A percentile compares a stretch with the other conserved stretches of the same genome.
Evolutionary conservation across 2,329 filamentous ascomycete species (phyloP).

Genomic region (Colletotrichum endophyticum): DNA sequence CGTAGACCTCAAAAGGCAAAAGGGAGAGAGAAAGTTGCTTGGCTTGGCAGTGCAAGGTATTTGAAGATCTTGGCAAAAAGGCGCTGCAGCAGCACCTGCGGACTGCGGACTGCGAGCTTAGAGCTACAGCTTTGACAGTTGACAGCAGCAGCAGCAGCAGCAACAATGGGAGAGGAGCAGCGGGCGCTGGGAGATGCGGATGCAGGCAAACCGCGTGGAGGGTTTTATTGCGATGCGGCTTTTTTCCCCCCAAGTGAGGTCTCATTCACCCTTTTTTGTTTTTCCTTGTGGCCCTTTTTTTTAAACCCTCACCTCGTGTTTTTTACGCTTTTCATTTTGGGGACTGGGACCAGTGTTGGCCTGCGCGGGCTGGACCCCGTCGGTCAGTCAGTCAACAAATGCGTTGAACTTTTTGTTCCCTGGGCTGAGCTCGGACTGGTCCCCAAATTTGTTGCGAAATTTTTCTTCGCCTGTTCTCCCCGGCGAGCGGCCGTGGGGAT

Average conservation of each 20-base stretch:
- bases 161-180: neutral
- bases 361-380: neutral
- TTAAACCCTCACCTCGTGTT: neutral
- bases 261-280: neutral
- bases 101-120: neutral
- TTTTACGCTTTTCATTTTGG: neutral
- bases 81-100: neutral
- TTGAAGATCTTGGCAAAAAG: constrained; percentile 13
- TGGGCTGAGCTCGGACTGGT: neutral
- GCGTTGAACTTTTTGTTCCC: neutral
- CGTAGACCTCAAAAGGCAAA: neutral
- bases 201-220: neutral
- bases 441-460: neutral
- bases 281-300: neutral
- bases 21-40: neutral
- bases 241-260: neutral
- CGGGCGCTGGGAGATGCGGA: neutral
- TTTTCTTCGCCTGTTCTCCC: neutral
- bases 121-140: neutral
- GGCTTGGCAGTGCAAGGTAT: constrained; percentile 8
- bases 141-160: neutral
- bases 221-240: constrained; percentile 13
- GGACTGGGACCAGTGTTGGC: neutral
- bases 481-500: neutral
- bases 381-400: neutral